Evolutionary conservation across 2,329 filamentous ascomycete genomes (phyloP).

Genomic region (Ascosphaera apis): DNA sequence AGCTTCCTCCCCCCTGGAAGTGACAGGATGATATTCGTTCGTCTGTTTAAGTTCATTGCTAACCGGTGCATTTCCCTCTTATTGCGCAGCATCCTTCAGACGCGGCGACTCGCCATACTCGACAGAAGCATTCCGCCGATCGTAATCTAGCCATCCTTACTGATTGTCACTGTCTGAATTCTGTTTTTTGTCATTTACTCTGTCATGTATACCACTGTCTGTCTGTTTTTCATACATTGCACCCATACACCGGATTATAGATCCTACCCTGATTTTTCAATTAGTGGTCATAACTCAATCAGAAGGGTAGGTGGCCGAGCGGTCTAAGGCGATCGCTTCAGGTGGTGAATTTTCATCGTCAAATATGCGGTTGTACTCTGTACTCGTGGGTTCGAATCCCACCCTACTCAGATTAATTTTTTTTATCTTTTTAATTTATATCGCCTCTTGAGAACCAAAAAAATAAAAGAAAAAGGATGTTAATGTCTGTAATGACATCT

Average conservation of each 20-base stretch:
- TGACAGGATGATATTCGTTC: background rate
- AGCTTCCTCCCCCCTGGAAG: background rate
- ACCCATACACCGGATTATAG: too few relatives aligned
- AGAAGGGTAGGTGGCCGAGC: constrained; percentile 1
- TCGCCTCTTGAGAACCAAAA: background rate
- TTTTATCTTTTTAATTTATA: background rate
- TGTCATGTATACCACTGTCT: background rate
- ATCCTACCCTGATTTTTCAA: too few relatives aligned
- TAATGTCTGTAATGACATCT: background rate
- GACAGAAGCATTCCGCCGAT: constrained; percentile 15
- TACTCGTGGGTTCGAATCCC: constrained; percentile 1
- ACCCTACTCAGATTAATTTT: background rate
- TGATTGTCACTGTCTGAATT: background rate
- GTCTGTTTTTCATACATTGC: too few relatives aligned
- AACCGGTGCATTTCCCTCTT: background rate
- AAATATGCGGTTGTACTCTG: constrained; percentile 1
- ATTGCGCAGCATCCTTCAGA: constrained; percentile 18
- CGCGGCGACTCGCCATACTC: constrained; percentile 18
- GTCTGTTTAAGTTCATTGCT: background rate
- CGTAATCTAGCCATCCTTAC: constrained; percentile 4
- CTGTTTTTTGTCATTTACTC: background rate
- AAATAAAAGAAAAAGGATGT: too few relatives aligned
- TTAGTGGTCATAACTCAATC: background rate
- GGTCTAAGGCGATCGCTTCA: constrained; percentile 1
- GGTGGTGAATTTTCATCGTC: background rate